These are phyloP conservation scores for Trichophyton benhamiae DNA, from an alignment of 2,329 filamentous ascomycete species.

Conservation along the genomic window DNA sequence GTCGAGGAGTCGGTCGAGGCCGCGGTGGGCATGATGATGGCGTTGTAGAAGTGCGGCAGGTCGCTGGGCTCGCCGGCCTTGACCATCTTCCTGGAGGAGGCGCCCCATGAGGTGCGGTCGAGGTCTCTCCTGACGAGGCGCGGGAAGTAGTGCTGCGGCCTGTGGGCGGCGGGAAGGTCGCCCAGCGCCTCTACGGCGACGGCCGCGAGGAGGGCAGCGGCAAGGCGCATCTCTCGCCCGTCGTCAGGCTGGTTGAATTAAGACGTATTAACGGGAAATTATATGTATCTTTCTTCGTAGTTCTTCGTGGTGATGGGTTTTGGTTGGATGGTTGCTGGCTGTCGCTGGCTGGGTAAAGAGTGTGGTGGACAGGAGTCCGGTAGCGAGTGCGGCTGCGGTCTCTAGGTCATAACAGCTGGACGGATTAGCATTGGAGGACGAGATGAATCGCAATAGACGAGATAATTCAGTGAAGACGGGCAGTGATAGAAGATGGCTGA, in stretches of 20 bases:
- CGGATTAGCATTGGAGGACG: not conserved
- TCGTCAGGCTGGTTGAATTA: not conserved
- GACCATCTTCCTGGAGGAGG: not conserved
- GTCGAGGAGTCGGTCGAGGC: not conserved
- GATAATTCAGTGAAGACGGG: not conserved
- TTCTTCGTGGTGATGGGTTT: no score
- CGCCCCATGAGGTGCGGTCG: constrained; percentile 2
- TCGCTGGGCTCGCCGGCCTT: not conserved
- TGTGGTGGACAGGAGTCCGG: not conserved
- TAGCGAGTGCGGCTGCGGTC: not conserved
- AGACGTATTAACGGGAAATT: no score
- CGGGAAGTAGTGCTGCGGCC: constrained; percentile 26
- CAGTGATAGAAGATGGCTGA: not conserved
- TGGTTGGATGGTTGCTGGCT: not conserved
- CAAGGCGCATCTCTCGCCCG: not conserved
- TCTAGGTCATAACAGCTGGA: not conserved
- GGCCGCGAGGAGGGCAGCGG: constrained; percentile 20
- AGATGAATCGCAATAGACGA: no score
- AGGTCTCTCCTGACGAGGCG: constrained; percentile 20
- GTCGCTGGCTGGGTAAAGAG: not conserved
- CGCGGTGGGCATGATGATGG: not conserved
- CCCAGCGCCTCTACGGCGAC: constrained; percentile 24
- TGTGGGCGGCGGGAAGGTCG: constrained; percentile 17
- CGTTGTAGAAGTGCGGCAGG: not conserved
- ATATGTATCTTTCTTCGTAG: no score